Evolutionary conservation across 805 yeast genomes (phyloP).

Genomic region (Cyberlindnera amylophila): DNA sequence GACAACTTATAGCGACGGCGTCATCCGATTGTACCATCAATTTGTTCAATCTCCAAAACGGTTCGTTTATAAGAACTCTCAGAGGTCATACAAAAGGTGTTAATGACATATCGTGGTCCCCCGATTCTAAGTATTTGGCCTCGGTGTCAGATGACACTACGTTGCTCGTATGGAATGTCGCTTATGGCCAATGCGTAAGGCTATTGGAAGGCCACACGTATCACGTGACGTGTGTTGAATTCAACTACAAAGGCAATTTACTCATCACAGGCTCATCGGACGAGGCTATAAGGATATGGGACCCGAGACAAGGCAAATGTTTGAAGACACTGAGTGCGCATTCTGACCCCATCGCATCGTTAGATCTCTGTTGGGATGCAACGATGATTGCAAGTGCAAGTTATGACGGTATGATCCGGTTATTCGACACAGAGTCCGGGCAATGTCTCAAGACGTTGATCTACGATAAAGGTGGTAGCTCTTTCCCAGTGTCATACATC

Average conservation of each 20-base stretch:
- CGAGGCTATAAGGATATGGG: constrained; percentile 92
- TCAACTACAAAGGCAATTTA: constrained; percentile 71
- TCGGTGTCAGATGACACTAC: constrained; percentile 86
- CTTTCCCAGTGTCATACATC: constrained; percentile 75
- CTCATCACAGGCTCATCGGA: constrained; percentile 83
- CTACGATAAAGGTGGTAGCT: constrained; percentile 69
- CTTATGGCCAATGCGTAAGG: constrained; percentile 45
- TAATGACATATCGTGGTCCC: constrained; percentile 75
- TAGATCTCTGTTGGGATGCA: constrained; percentile 74
- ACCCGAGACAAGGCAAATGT: constrained; percentile 62
- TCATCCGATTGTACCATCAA: constrained; percentile 57
- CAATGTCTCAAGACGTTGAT: constrained; percentile 89
- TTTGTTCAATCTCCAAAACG: constrained; percentile 47
- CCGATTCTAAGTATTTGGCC: constrained; percentile 68
- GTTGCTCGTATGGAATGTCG: constrained; percentile 65
- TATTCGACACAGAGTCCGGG: constrained; percentile 85
- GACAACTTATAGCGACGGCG: constrained; percentile 50
- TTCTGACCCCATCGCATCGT: constrained; percentile 79
- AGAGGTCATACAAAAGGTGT: constrained; percentile 68
- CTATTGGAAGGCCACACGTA: constrained; percentile 69
- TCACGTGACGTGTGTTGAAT: constrained; percentile 70
- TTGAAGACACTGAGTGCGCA: constrained; percentile 86
- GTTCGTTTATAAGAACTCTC: constrained; percentile 31
- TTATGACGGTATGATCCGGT: constrained; percentile 83
- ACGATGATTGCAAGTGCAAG: constrained; percentile 82